Percentiles rank a stretch among this genome's conserved stretches.
These are phyloP conservation scores for Ogataea chonburiensis DNA, from an alignment of 805 yeast species.

Conservation along the genomic window DNA sequence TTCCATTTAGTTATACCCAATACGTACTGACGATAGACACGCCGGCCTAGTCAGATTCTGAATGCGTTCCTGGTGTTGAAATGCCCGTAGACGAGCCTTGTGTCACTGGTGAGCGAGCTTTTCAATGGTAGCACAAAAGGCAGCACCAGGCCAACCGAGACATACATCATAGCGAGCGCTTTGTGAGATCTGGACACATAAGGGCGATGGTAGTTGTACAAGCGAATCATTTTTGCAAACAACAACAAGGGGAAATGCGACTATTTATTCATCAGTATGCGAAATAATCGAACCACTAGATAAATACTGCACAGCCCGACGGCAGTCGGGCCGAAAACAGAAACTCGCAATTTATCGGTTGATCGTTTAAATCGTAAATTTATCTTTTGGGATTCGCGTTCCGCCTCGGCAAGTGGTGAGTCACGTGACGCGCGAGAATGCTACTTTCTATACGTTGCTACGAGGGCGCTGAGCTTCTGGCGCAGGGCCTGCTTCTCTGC, in stretches of 20 bases:
- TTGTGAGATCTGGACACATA: conserved; percentile 21
- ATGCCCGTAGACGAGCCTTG: conserved; percentile 26
- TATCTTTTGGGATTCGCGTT: no score
- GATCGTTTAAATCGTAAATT: conserved; percentile 5
- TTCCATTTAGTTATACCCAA: conserved; percentile 6
- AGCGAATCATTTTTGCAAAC: no score
- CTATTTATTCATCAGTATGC: conserved; percentile 8
- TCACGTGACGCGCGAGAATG: conserved; percentile 4
- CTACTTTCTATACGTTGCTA: conserved; percentile 12
- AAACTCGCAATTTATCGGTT: conserved; percentile 1
- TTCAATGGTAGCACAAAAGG: conserved; percentile 37
- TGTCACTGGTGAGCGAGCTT: conserved; percentile 24
- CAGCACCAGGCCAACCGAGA: conserved; percentile 34
- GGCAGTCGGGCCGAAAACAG: conserved; percentile 2
- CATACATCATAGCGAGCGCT: conserved; percentile 30
- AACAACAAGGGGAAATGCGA: conserved; percentile 3
- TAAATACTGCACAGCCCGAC: conserved; percentile 6
- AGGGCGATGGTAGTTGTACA: conserved; percentile 7
- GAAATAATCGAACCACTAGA: conserved; percentile 13
- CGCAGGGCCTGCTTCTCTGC: conserved; percentile 13
- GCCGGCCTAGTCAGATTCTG: conserved; percentile 26
- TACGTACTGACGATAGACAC: conserved; percentile 1
- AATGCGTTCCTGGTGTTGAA: conserved; percentile 33
- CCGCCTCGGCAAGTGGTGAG: no score
- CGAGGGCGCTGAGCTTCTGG: conserved; percentile 12